A percentile compares a stretch with the other conserved stretches of the same genome.
phyloP scores from a whole-genome alignment of 2,329 filamentous ascomycete genomes.

The Clonostachys rhizophaga region DNA sequence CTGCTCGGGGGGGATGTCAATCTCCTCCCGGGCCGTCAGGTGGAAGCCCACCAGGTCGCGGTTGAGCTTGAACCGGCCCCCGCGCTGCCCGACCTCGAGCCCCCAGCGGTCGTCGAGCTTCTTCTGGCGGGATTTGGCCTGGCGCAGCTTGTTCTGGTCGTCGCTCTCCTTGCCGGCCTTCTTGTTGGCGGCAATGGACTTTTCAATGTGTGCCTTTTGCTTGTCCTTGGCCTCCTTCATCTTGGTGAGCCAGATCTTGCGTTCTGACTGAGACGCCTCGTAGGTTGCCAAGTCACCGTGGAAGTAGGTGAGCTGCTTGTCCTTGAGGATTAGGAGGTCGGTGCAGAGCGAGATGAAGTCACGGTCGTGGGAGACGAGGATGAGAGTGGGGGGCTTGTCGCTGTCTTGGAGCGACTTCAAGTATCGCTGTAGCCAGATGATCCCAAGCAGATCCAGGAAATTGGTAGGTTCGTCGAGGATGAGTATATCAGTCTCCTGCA shows the following conservation, averaged over 20 bases:
- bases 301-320: constrained; percentile 69
- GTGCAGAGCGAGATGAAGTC: constrained; percentile 75
- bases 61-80: constrained; percentile 76
- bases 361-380: constrained; percentile 81
- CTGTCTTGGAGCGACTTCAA: constrained; percentile 52
- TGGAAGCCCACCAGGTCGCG: constrained; percentile 64
- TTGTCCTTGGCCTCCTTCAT: constrained; percentile 82
- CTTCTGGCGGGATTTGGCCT: constrained; percentile 79
- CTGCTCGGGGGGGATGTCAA: constrained; percentile 65
- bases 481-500: constrained; percentile 71
- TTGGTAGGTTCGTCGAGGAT: constrained; percentile 87
- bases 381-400: constrained; percentile 56
- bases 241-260: constrained; percentile 61
- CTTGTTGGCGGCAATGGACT: constrained; percentile 70
- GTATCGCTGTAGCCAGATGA: constrained; percentile 79
- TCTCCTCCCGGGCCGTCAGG: constrained; percentile 53
- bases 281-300: constrained; percentile 70
- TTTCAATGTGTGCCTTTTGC: constrained; percentile 76
- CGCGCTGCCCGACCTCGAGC: constrained; percentile 65
- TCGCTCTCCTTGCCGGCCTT: constrained; percentile 72
- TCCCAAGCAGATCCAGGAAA: constrained; percentile 76
- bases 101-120: constrained; percentile 81
- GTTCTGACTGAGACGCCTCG: constrained; percentile 63
- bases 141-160: constrained; percentile 81
- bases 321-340: constrained; percentile 71